phyloP scores from a whole-genome alignment of 768 basidiomycete genomes.

The Leucocoprinus leucothites region DNA sequence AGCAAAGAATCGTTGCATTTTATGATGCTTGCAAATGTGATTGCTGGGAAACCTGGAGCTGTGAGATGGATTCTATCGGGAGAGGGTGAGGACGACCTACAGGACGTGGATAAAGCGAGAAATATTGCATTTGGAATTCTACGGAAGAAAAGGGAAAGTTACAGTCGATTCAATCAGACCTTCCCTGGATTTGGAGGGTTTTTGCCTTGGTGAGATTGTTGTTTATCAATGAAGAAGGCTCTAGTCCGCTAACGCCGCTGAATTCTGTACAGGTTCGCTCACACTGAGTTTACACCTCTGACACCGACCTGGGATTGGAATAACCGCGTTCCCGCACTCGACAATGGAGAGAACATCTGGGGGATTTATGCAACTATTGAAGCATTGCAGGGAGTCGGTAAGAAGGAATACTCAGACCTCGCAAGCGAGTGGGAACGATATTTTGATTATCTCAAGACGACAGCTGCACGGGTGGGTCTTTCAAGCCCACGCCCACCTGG shows the following conservation, averaged over 20 bases:
- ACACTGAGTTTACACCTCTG: slow-evolving; percentile 15
- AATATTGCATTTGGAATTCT: slow-evolving; percentile 17
- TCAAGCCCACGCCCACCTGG: too few species aligned
- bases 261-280: slow-evolving; percentile 15
- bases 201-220: slow-evolving; percentile 18
- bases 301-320: slow-evolving; percentile 23
- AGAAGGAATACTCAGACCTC: slow-evolving; percentile 13
- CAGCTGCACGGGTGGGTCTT: slow-evolving; percentile 10
- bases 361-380: slow-evolving; percentile 20
- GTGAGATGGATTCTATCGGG: slow-evolving; percentile 20
- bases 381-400: slow-evolving; percentile 14
- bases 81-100: slow-evolving; percentile 4
- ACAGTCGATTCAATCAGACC: slow-evolving; percentile 19
- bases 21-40: slow-evolving; percentile 21
- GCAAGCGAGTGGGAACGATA: slow-evolving; percentile 18
- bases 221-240: neutral
- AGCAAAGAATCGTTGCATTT: slow-evolving; percentile 24
- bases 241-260: neutral
- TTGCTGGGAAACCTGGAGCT: slow-evolving; percentile 18
- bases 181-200: slow-evolving; percentile 25
- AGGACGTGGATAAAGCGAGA: slow-evolving; percentile 17
- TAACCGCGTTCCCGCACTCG: slow-evolving; percentile 22
- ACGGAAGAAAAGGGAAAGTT: slow-evolving; percentile 18
- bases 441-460: slow-evolving; percentile 19
- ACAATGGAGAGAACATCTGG: slow-evolving; percentile 24